A percentile compares a stretch with the other conserved stretches of the same genome.
These are phyloP conservation scores for Narthecium ossifragum DNA, from an alignment of 106 monocot species.

Conservation along the genomic window DNA sequence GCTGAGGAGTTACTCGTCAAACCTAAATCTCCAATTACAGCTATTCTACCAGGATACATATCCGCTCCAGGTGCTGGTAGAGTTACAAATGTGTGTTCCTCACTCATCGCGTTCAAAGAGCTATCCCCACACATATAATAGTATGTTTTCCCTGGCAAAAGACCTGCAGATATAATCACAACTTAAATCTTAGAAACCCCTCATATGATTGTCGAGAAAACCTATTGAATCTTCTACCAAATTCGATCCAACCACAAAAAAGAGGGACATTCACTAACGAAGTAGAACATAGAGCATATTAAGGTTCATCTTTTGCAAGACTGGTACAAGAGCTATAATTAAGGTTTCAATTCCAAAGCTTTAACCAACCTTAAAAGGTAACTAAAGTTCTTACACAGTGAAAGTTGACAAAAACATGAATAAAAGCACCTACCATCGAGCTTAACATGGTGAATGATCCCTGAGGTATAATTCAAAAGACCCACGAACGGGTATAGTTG, in stretches of 20 bases:
- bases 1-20: conserved; percentile 74
- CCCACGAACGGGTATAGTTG: conserved; percentile 80
- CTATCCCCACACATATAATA: conserved; percentile 89
- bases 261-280: too few species aligned
- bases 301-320: too few species aligned
- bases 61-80: conserved; percentile 27
- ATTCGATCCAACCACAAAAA: too few species aligned
- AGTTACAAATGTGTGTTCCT: conserved; percentile 51
- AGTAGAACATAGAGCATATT: too few species aligned
- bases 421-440: conserved; percentile 33
- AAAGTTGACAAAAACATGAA: neutral
- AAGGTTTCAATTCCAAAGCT: too few species aligned
- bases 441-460: conserved; percentile 74
- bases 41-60: conserved; percentile 47
- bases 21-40: conserved; percentile 76
- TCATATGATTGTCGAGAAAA: too few species aligned
- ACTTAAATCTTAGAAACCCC: neutral
- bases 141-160: conserved; percentile 58
- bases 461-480: conserved; percentile 80
- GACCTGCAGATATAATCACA: conserved; percentile 27
- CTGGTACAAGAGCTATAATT: too few species aligned
- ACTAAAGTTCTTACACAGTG: too few species aligned
- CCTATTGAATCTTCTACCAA: too few species aligned
- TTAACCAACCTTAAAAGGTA: too few species aligned
- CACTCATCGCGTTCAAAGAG: conserved; percentile 51